A percentile compares a stretch with the other conserved stretches of the same genome.
Evolutionary conservation across 306 rosid species (phyloP).

Genomic region (Cucumis sativus): DNA sequence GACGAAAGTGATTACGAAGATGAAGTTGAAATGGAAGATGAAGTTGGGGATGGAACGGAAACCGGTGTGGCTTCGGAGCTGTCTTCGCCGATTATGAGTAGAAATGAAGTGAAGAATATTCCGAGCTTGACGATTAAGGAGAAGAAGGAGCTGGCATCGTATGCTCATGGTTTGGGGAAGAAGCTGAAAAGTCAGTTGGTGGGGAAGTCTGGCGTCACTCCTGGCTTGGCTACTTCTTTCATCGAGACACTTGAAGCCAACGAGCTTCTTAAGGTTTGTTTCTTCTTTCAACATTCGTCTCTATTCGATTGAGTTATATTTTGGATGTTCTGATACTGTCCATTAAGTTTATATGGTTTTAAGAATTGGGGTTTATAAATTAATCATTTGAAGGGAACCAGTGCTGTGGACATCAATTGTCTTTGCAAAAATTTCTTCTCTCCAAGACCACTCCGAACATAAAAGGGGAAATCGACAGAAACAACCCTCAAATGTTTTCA

Average conservation of each 20-base stretch:
- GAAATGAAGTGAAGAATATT: conserved; percentile 26
- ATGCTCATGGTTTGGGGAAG: conserved; percentile 78
- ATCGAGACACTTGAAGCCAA: conserved; percentile 76
- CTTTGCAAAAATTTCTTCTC: not conserved
- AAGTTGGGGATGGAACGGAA: conserved; percentile 9
- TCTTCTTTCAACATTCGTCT: not conserved
- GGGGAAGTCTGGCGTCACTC: conserved; percentile 76
- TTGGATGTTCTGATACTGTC: not conserved
- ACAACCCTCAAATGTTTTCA: no score
- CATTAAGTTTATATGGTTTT: not conserved
- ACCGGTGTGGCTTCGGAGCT: conserved; percentile 8
- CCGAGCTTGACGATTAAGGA: conserved; percentile 64
- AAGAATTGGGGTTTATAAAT: not conserved
- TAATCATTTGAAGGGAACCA: not conserved
- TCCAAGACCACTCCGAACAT: not conserved
- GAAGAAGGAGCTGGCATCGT: conserved; percentile 75
- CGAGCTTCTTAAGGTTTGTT: conserved; percentile 81
- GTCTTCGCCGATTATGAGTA: conserved; percentile 29
- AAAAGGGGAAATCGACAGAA: no score
- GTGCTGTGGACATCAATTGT: not conserved
- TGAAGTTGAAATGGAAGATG: not conserved
- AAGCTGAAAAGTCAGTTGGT: conserved; percentile 84
- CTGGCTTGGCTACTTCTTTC: conserved; percentile 58
- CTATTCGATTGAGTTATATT: not conserved
- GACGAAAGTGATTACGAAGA: conserved; percentile 15